phyloP scores from a whole-genome alignment of 805 yeast species.

The Danielozyma ontarioensis region DNA sequence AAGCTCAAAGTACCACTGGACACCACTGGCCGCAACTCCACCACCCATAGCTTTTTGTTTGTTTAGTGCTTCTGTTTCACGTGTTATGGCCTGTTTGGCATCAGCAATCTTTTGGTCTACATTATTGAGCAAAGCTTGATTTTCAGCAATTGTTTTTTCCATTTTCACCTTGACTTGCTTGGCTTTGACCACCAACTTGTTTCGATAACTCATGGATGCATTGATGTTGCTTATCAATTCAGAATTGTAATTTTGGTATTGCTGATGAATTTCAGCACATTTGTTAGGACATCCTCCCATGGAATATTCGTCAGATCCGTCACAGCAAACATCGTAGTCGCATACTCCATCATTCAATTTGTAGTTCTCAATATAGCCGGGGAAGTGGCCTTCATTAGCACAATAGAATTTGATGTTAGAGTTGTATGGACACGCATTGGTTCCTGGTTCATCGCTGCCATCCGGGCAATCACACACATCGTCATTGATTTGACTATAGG shows the following conservation, averaged over 20 bases:
- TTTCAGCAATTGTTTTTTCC: too few species aligned
- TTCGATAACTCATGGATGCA: too few species aligned
- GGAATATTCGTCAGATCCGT: slow-evolving; percentile 81
- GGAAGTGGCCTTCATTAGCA: slow-evolving; percentile 63
- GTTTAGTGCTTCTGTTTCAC: too few species aligned
- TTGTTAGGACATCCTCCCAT: slow-evolving; percentile 46
- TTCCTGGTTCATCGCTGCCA: slow-evolving; percentile 96
- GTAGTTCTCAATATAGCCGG: slow-evolving; percentile 57
- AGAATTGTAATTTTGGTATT: slow-evolving; percentile 19
- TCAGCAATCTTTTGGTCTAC: too few species aligned
- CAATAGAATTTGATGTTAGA: slow-evolving; percentile 57
- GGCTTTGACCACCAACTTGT: too few species aligned
- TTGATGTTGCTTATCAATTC: too few species aligned
- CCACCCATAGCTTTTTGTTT: too few species aligned
- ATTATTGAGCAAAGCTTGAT: too few species aligned
- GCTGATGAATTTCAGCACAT: slow-evolving; percentile 47
- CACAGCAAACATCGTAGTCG: slow-evolving; percentile 87
- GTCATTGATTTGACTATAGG: slow-evolving; percentile 69
- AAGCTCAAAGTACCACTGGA: too few species aligned
- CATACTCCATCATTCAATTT: slow-evolving; percentile 87
- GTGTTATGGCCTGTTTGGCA: too few species aligned
- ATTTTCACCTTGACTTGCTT: too few species aligned
- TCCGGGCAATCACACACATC: slow-evolving; percentile 96
- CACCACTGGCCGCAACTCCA: too few species aligned
- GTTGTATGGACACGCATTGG: slow-evolving; percentile 62